A percentile compares a stretch with the other conserved stretches of the same genome.
These are phyloP conservation scores for Davidsoniella neocaledoniae DNA, from an alignment of 2,329 filamentous ascomycete genomes.

Conservation along the genomic window DNA sequence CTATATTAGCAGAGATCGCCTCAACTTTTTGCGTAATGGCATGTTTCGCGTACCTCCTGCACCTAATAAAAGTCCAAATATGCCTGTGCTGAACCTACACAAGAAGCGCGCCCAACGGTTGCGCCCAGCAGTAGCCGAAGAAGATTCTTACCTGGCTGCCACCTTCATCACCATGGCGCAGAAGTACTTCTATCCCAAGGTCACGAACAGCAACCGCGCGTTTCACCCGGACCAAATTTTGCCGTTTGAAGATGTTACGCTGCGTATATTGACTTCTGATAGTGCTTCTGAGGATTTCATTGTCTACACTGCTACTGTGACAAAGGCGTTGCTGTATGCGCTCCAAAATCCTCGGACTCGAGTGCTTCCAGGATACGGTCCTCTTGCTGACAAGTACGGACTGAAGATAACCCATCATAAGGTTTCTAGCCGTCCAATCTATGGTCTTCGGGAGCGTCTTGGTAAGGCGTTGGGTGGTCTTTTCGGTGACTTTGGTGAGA, in stretches of 20 bases:
- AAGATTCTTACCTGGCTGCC: slow-evolving; percentile 35
- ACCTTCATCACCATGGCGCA: slow-evolving; percentile 42
- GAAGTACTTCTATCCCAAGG: slow-evolving; percentile 29
- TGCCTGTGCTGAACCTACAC: slow-evolving; percentile 31
- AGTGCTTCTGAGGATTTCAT: slow-evolving; percentile 32
- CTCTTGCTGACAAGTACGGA: slow-evolving; percentile 19
- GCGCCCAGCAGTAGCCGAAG: slow-evolving; percentile 29
- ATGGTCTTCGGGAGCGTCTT: slow-evolving; percentile 36
- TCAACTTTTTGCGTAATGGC: slow-evolving; percentile 25
- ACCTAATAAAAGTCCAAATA: slow-evolving; percentile 26
- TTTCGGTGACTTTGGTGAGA: slow-evolving; percentile 24
- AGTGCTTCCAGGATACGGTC: slow-evolving; percentile 8
- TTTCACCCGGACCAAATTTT: slow-evolving; percentile 15
- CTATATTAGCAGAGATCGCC: slow-evolving; percentile 14
- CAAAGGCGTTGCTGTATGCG: slow-evolving; percentile 30
- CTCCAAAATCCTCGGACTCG: slow-evolving; percentile 27
- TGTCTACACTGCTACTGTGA: slow-evolving; percentile 34
- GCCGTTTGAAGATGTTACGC: slow-evolving; percentile 29
- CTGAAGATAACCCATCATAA: slow-evolving; percentile 12
- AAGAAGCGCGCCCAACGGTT: slow-evolving; percentile 29
- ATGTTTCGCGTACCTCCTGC: slow-evolving; percentile 31
- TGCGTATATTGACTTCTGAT: slow-evolving; percentile 35
- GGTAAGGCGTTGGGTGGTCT: slow-evolving; percentile 35
- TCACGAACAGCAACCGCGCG: slow-evolving; percentile 14
- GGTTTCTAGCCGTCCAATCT: slow-evolving; percentile 1